phyloP scores from a whole-genome alignment of 2,329 filamentous ascomycete genomes.

The Shiraia bambusicola region DNA sequence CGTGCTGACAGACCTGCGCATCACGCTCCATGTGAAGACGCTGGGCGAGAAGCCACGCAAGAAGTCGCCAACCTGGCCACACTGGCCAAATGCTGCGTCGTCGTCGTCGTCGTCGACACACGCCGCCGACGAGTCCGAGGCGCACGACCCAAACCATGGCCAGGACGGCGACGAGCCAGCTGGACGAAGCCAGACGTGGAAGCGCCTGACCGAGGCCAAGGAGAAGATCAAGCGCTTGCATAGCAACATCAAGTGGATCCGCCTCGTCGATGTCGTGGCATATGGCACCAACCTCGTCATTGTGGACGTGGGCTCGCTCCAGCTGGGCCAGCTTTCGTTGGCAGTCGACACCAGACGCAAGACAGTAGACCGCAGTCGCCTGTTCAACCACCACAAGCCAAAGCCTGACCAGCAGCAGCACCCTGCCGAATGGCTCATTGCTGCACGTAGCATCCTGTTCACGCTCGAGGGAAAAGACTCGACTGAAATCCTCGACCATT shows the following conservation, averaged over 20 bases:
- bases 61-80: conserved; percentile 32
- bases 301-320: conserved; percentile 77
- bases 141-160: conserved; percentile 14
- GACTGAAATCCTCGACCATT: conserved; percentile 83
- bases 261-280: conserved; percentile 84
- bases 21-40: conserved; percentile 76
- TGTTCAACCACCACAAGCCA: conserved; percentile 69
- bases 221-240: conserved; percentile 86
- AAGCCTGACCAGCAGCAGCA: conserved; percentile 58
- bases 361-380: conserved; percentile 84
- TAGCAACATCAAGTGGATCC: conserved; percentile 81
- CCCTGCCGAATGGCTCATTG: conserved; percentile 93
- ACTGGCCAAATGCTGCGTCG: conserved; percentile 40
- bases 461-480: conserved; percentile 82
- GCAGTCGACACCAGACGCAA: conserved; percentile 89
- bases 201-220: conserved; percentile 73
- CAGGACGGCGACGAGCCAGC: conserved; percentile 37
- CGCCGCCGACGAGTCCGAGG: conserved; percentile 18
- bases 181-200: conserved; percentile 73
- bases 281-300: conserved; percentile 76
- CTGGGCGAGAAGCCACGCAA: conserved; percentile 50
- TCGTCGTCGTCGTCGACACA: conserved; percentile 25
- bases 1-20: conserved; percentile 78
- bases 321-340: conserved; percentile 80
- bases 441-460: conserved; percentile 82